These are phyloP conservation scores for Graphilbum sp. DNA, from an alignment of 2,329 filamentous ascomycete species.

Conservation along the genomic window DNA sequence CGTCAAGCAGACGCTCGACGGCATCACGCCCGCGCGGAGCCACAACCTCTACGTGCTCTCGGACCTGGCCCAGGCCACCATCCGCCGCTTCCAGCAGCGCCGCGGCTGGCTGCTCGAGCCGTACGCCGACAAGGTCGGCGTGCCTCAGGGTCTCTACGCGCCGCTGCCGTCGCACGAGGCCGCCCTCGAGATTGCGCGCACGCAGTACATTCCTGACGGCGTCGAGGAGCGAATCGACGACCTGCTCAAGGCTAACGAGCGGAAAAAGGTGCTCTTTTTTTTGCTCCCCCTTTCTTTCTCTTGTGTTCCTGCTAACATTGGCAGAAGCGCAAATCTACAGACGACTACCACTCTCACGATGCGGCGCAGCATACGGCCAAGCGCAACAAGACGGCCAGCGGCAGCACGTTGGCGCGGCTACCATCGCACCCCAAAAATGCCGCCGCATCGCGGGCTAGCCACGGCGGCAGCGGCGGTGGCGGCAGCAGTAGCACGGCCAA, in stretches of 20 bases:
- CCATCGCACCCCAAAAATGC: constrained; percentile 15
- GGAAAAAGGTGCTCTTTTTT: constrained; percentile 42
- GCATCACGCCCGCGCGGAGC: constrained; percentile 48
- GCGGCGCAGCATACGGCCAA: no score
- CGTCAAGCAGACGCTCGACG: constrained; percentile 79
- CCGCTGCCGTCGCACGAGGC: constrained; percentile 58
- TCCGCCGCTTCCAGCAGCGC: constrained; percentile 73
- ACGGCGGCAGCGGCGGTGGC: no score
- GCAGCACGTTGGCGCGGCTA: constrained; percentile 14
- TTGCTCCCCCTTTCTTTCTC: background rate
- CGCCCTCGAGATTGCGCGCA: constrained; percentile 74
- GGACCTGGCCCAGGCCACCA: constrained; percentile 68
- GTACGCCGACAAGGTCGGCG: constrained; percentile 62
- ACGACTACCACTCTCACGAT: constrained; percentile 27
- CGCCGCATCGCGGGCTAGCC: no score
- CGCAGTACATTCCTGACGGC: constrained; percentile 65
- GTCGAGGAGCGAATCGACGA: constrained; percentile 63
- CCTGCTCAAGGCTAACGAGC: constrained; percentile 46
- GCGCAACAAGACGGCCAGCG: constrained; percentile 11
- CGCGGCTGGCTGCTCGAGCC: constrained; percentile 76
- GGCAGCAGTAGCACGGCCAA: background rate
- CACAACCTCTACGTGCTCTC: constrained; percentile 73
- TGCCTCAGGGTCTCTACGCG: constrained; percentile 66
- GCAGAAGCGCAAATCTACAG: constrained; percentile 40
- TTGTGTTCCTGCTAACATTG: background rate